Conservation (phyloP, 1,284 basidiomycete genomes). For the Testicularia cyperi region DNA sequence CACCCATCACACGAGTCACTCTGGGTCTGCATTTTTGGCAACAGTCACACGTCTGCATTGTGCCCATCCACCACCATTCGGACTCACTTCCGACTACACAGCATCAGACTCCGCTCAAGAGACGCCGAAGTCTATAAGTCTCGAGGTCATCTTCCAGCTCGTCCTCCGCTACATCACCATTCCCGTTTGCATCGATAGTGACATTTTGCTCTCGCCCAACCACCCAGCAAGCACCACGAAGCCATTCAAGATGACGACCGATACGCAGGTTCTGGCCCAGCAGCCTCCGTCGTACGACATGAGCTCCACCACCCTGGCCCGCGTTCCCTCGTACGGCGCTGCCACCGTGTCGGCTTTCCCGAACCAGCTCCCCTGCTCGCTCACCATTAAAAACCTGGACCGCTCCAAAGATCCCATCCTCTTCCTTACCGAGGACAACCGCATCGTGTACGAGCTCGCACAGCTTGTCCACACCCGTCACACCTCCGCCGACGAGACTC, state of each 20-base stretch:
- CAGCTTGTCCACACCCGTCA: slow-evolving; percentile 17
- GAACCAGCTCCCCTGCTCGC: slow-evolving; percentile 18
- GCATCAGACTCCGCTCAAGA: too few species aligned
- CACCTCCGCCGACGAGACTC: slow-evolving; percentile 8
- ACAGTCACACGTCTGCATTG: too few species aligned
- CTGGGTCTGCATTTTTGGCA: too few species aligned
- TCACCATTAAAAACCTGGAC: slow-evolving; percentile 33
- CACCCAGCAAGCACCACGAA: neutral
- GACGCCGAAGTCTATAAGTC: too few species aligned
- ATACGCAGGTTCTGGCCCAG: slow-evolving; percentile 4
- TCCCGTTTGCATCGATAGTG: too few species aligned
- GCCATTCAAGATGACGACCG: slow-evolving; percentile 10
- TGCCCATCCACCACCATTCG: too few species aligned
- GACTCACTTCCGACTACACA: too few species aligned
- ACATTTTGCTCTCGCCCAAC: too few species aligned
- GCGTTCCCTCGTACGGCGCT: slow-evolving; percentile 23
- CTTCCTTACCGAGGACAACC: slow-evolving; percentile 10
- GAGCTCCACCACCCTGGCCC: slow-evolving; percentile 23
- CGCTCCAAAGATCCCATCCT: slow-evolving; percentile 23
- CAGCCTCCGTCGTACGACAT: slow-evolving; percentile 24
- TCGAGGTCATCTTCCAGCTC: too few species aligned
- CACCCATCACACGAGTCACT: too few species aligned
- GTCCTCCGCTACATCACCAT: too few species aligned
- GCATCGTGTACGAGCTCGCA: slow-evolving; percentile 24
- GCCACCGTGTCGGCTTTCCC: slow-evolving; percentile 24